Conservation (phyloP, 108 stramenopile species). For the Discostella stelligeroides region DNA sequence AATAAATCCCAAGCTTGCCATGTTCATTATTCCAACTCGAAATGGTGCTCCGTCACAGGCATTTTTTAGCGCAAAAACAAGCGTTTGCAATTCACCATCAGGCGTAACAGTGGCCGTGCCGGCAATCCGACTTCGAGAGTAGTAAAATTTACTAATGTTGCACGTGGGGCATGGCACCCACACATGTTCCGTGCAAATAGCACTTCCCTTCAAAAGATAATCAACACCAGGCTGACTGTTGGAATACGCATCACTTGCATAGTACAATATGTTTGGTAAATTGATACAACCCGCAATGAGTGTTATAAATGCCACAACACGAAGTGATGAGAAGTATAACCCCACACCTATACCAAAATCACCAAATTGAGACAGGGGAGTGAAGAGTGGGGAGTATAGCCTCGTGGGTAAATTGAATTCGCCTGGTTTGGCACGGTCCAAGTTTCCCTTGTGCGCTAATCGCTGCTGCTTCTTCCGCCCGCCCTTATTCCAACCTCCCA, state of each 20-base stretch:
- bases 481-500: neutral
- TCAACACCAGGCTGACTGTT: conserved; percentile 38
- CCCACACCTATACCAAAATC: conserved; percentile 64
- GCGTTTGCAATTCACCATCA: conserved; percentile 39
- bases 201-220: conserved; percentile 54
- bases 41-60: conserved; percentile 58
- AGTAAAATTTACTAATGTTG: conserved; percentile 31
- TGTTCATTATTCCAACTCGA: conserved; percentile 64
- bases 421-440: conserved; percentile 71
- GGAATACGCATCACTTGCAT: conserved; percentile 58
- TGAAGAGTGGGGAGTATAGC: conserved; percentile 58
- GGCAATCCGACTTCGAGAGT: conserved; percentile 35
- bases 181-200: conserved; percentile 61
- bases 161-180: conserved; percentile 67
- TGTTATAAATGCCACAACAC: conserved; percentile 60
- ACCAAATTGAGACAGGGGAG: conserved; percentile 58
- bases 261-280: conserved; percentile 69
- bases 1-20: conserved; percentile 62
- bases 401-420: conserved; percentile 60
- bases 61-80: conserved; percentile 66
- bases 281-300: conserved; percentile 74
- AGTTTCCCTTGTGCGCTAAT: conserved; percentile 43
- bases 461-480: conserved; percentile 8
- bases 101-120: conserved; percentile 38
- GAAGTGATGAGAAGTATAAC: conserved; percentile 78